Conservation (phyloP, 1,139 yeast genomes). For the Waltiozyma sp. region DNA sequence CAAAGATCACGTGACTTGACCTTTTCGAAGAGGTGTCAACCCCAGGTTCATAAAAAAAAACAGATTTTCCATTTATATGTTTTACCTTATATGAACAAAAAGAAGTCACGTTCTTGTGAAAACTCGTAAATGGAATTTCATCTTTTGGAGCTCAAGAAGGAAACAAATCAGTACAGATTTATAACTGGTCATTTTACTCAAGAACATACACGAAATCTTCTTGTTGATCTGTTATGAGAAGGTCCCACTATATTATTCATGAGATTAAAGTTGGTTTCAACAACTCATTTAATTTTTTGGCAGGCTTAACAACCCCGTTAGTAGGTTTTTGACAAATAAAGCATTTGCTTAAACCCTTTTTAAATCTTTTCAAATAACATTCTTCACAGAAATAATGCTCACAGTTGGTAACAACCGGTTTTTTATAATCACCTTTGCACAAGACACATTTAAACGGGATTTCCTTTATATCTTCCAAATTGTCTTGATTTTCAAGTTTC, state of each 20-base stretch:
- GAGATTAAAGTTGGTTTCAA: constrained; percentile 4
- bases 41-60: no score
- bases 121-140: constrained; percentile 60
- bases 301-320: constrained; percentile 37
- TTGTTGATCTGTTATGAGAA: no score
- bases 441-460: constrained; percentile 57
- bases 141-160: constrained; percentile 61
- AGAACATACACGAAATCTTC: no score
- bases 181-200: no score
- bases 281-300: constrained; percentile 20
- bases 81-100: no score
- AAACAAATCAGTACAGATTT: constrained; percentile 70
- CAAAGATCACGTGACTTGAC: no score
- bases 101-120: constrained; percentile 70
- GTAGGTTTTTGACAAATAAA: constrained; percentile 49
- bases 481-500: constrained; percentile 30
- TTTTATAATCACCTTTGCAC: constrained; percentile 45
- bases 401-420: constrained; percentile 55
- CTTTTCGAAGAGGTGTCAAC: no score
- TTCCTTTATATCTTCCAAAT: constrained; percentile 17
- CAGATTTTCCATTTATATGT: constrained; percentile 83
- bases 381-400: constrained; percentile 55
- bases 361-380: constrained; percentile 47
- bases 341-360: constrained; percentile 35
- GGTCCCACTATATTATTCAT: no score